These are phyloP conservation scores for Neurospora hispaniola DNA, from an alignment of 495 filamentous ascomycete species.

Conservation along the genomic window DNA sequence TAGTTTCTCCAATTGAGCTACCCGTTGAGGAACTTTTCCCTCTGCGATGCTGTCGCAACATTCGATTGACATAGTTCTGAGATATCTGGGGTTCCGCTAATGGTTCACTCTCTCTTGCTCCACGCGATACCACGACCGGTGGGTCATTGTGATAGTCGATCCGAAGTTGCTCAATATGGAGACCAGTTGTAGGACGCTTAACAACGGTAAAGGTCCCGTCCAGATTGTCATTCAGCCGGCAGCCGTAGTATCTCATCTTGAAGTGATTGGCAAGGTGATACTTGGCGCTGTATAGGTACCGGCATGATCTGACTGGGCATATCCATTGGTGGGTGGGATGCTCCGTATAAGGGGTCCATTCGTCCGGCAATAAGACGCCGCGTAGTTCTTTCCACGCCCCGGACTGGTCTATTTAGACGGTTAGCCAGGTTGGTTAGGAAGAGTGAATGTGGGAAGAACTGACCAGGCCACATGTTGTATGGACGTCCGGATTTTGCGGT, in stretches of 20 bases:
- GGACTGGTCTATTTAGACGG: not conserved
- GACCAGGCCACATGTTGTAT: slow-evolving; percentile 11
- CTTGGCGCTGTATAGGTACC: slow-evolving; percentile 1
- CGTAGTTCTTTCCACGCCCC: not conserved
- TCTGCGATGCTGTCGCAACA: not conserved
- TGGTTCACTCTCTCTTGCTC: not conserved
- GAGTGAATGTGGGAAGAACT: not conserved
- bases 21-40: not conserved
- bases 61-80: not conserved
- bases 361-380: slow-evolving; percentile 8
- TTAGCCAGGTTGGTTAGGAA: not conserved
- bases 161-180: not conserved
- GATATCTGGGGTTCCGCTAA: not conserved
- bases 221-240: slow-evolving; percentile 12
- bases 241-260: slow-evolving; percentile 6
- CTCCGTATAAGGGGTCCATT: slow-evolving; percentile 4
- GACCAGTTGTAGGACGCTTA: not conserved
- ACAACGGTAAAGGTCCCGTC: slow-evolving; percentile 12
- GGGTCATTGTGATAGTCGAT: not conserved
- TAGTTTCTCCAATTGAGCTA: not conserved
- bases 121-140: not conserved
- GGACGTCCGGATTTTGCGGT: slow-evolving; percentile 11
- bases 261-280: slow-evolving; percentile 12
- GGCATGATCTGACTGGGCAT: slow-evolving; percentile 14
- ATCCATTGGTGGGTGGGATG: slow-evolving; percentile 12